phyloP scores from a whole-genome alignment of 2,329 filamentous ascomycete genomes.

The Pseudocercospora musae region DNA sequence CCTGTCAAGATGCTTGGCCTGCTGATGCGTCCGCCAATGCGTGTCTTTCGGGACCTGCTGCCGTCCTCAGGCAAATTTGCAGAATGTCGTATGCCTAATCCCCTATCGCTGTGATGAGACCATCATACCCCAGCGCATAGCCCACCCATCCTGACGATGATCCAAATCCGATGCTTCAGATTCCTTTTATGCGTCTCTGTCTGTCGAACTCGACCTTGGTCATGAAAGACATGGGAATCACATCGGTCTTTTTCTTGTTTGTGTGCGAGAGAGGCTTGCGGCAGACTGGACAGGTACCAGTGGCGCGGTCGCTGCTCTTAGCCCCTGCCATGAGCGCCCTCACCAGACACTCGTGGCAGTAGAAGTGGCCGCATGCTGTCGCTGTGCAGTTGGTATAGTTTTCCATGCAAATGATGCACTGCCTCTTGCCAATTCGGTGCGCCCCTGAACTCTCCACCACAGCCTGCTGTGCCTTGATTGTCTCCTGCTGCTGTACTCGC shows the following conservation, averaged over 20 bases:
- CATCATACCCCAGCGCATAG: background rate
- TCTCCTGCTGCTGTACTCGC: conserved; percentile 26
- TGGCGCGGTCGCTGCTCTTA: conserved; percentile 45
- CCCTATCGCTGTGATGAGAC: background rate
- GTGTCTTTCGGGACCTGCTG: background rate
- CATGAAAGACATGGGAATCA: conserved; percentile 26
- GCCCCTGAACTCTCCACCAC: conserved; percentile 25
- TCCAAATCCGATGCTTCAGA: background rate
- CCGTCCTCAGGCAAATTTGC: background rate
- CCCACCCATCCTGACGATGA: background rate
- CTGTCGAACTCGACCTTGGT: conserved; percentile 21
- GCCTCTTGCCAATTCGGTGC: conserved; percentile 44
- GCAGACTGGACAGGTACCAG: conserved; percentile 46
- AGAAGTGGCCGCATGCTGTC: conserved; percentile 61
- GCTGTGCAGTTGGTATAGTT: conserved; percentile 57
- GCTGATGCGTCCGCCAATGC: background rate
- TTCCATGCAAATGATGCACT: conserved; percentile 65
- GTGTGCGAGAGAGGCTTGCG: conserved; percentile 20
- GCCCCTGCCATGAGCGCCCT: conserved; percentile 58
- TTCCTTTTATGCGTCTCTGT: conserved; percentile 9
- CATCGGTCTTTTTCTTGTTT: conserved; percentile 20
- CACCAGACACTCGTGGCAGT: conserved; percentile 62
- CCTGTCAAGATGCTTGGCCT: conserved; percentile 9
- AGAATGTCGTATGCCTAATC: background rate
- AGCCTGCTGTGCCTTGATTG: conserved; percentile 27